Evolutionary conservation across 148 eudicot species (phyloP), one percentile per base, ranked within the genome.

Genomic region (Heliamphora exappendiculata): DNA sequence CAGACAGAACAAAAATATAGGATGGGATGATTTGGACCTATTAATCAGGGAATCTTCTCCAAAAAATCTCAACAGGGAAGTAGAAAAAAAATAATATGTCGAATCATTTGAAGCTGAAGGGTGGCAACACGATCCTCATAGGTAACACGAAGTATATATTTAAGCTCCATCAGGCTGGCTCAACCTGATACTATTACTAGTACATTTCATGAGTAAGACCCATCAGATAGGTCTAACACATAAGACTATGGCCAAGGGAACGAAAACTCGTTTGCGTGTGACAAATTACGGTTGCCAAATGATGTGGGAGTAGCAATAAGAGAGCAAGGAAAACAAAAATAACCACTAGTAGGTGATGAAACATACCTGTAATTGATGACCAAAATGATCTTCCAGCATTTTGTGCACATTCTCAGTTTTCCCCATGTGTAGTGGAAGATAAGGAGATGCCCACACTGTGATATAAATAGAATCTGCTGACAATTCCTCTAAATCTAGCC

Each of bases 391-490:
- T 67, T 80, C 89, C 80, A 86, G 51, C 90, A 91, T 83, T 41
- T 76, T 83, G 68, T 71, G 76, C 34, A 85, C 89, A 73, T 87
- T 88, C 78, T 92, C 96, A 63, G 93, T 92, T 84, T 81, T 95
- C 34, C 96, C 97, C 99, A 95, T 95, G 81, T 95, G 97, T 66
- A 95, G 81, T 31, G 99, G 97, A 72, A 95, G 85, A 76, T 84
- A 65, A 62, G 86, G 91, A 70, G 99, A 95, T 62, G 97, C 94
- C 96, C 99, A 95, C 14, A 95, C 93, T 28, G 99, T 92, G 78
- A 95, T 78, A 82, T 95, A 95, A 50, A 89, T 65, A 36, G 99
- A 86, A 85, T 88, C 97, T 50, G 80, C 88, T 34, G 94, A 86
- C 54, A 84, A 76, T 45, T 86, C 85, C 76, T 95, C 94, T 66